A percentile compares a stretch with the other conserved stretches of the same genome.
Evolutionary conservation across 352 stramenopile genomes (phyloP).

Genomic region (Phytophthora fragariae): DNA sequence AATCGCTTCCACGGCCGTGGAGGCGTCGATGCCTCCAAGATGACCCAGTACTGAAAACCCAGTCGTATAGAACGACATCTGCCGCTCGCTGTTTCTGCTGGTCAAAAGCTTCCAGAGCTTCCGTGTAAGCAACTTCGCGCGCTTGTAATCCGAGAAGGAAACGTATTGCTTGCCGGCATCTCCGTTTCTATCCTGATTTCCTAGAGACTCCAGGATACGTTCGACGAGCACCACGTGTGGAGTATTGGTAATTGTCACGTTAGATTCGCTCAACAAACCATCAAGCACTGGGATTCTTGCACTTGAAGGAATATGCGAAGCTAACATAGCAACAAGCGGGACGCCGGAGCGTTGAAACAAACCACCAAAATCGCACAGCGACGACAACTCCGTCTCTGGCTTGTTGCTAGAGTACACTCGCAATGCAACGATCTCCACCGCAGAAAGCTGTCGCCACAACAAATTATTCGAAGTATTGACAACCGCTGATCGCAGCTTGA

Average conservation of each 20-base stretch:
- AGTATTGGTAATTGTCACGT: slow-evolving; percentile 10
- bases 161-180: slow-evolving; percentile 13
- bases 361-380: slow-evolving; percentile 30
- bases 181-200: neutral
- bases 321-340: slow-evolving; percentile 37
- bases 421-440: slow-evolving; percentile 44
- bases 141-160: slow-evolving; percentile 46
- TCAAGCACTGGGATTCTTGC: slow-evolving; percentile 29
- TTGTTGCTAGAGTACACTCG: slow-evolving; percentile 30
- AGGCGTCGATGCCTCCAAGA: slow-evolving; percentile 41
- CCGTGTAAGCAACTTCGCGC: slow-evolving; percentile 43
- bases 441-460: slow-evolving; percentile 39
- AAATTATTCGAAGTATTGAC: slow-evolving; percentile 7
- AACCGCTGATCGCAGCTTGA: slow-evolving; percentile 43
- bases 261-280: slow-evolving; percentile 27
- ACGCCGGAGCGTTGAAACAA: slow-evolving; percentile 38
- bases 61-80: slow-evolving; percentile 43
- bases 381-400: slow-evolving; percentile 16
- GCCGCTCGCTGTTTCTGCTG: slow-evolving; percentile 10
- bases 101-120: slow-evolving; percentile 54
- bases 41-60: slow-evolving; percentile 42
- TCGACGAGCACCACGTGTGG: slow-evolving; percentile 47
- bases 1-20: slow-evolving; percentile 26
- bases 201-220: slow-evolving; percentile 42
- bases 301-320: slow-evolving; percentile 18